Evolutionary conservation across 148 eudicot species (phyloP), one percentile per base, ranked within the genome.

Genomic region (Drosera capensis): DNA sequence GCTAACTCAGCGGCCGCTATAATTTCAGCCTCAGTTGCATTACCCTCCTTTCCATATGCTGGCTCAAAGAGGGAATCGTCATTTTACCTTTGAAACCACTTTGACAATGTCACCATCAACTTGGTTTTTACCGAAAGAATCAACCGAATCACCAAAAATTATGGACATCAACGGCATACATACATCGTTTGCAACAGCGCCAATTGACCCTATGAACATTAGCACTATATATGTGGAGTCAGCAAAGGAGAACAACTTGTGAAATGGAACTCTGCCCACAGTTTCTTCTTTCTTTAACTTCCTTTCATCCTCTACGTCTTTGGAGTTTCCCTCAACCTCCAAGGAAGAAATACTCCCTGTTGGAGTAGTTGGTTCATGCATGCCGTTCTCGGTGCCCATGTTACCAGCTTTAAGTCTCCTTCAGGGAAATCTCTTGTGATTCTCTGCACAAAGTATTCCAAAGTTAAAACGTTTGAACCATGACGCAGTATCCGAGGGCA

Each of bases 41-140:
- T 60, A 21, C 77, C 86, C 35, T 59, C 93, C 46, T 82, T 82
- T 19, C 93, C 86, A 47, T 68, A 67, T 1, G 79, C 77, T n/a
- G n/a, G n/a, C n/a, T n/a, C n/a, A n/a, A n/a, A n/a, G n/a, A n/a
- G n/a, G n/a, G n/a, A n/a, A n/a, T n/a, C n/a, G n/a, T n/a, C n/a
- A n/a, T n/a, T 28, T 9, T 28, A 28, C 31, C 6, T 28, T 28
- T 9, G 31, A 28, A 9, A 26, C 25, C 26, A 7, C 20, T 7
- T 26, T 28, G 31, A 28, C 9, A 9, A 4, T 28, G 4, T 28
- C 6, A 9, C 9, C 26, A 9, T 20, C 36, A 13, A 40, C 25
- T 38, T 59, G 63, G 8, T 59, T 59, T 13, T 36, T 17, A 12
- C 63, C 63, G 25, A 59, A 51, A 42, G 51, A 50, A 44, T 59